These are phyloP conservation scores for Pouteria glomerata DNA, from an alignment of 148 eudicot genomes.

Conservation along the genomic window DNA sequence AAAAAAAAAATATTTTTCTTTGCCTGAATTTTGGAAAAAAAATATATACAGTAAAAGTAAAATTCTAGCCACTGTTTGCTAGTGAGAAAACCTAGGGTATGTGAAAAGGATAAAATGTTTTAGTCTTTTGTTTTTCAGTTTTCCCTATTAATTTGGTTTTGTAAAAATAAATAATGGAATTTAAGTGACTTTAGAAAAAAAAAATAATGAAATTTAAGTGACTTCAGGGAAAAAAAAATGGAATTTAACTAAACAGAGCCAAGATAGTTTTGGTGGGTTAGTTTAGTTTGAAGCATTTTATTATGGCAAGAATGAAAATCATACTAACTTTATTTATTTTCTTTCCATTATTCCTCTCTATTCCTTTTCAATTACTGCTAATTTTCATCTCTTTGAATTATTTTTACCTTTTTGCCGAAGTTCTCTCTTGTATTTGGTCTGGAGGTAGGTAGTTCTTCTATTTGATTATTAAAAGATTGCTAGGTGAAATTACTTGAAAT, in stretches of 20 bases:
- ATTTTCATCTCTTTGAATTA: conserved; percentile 7
- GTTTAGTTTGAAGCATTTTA: no score
- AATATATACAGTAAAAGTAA: not conserved
- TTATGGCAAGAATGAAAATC: not conserved
- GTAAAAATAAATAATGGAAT: not conserved
- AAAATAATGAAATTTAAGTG: no score
- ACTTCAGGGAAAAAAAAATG: no score
- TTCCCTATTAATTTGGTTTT: not conserved
- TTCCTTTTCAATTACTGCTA: not conserved
- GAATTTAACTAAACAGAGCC: no score
- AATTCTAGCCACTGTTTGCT: not conserved
- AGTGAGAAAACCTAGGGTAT: not conserved
- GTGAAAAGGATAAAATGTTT: not conserved
- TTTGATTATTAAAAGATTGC: conserved; percentile 8
- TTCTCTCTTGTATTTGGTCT: conserved; percentile 6
- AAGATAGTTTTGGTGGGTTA: no score
- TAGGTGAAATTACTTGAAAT: no score
- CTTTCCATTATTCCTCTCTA: not conserved
- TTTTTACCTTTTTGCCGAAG: conserved; percentile 1
- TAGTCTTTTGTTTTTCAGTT: not conserved
- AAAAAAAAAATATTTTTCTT: not conserved
- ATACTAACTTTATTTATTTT: not conserved
- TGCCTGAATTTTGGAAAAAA: not conserved
- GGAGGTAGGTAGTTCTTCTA: conserved; percentile 5
- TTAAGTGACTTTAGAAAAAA: no score